phyloP scores from a whole-genome alignment of 257 asterid genomes.

The Solanum pimpinellifolium region DNA sequence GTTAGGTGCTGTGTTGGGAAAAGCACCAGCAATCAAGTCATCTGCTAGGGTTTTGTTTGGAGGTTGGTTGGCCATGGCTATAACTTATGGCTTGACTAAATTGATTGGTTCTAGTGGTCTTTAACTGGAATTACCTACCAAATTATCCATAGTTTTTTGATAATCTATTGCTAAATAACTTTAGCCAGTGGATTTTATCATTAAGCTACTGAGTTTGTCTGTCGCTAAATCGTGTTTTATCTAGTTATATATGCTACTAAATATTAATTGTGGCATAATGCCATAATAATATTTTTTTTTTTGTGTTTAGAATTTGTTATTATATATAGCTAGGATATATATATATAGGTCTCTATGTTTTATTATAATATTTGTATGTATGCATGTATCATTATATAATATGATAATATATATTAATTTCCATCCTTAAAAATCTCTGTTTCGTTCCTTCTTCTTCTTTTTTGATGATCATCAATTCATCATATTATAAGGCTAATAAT shows the following conservation, averaged over 20 bases:
- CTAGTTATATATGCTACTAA: neutral
- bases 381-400: neutral
- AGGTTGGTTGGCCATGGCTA: slow-evolving; percentile 86
- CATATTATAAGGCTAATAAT: neutral
- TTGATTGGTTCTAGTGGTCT: slow-evolving; percentile 53
- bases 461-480: neutral
- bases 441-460: neutral
- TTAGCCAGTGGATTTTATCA: neutral
- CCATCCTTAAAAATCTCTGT: neutral
- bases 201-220: neutral
- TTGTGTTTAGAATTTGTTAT: neutral
- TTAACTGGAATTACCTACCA: neutral
- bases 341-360: neutral
- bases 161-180: neutral
- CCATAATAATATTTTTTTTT: neutral
- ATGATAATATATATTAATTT: neutral
- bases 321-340: neutral
- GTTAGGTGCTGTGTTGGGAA: slow-evolving; percentile 60
- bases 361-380: neutral
- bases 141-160: neutral
- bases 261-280: neutral
- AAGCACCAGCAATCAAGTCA: slow-evolving; percentile 43
- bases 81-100: slow-evolving; percentile 72
- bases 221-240: neutral
- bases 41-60: slow-evolving; percentile 59